Evolutionary conservation across 345 rosid genomes (phyloP), one percentile per base, ranked within the genome.

Genomic region (Hibiscus trionum): DNA sequence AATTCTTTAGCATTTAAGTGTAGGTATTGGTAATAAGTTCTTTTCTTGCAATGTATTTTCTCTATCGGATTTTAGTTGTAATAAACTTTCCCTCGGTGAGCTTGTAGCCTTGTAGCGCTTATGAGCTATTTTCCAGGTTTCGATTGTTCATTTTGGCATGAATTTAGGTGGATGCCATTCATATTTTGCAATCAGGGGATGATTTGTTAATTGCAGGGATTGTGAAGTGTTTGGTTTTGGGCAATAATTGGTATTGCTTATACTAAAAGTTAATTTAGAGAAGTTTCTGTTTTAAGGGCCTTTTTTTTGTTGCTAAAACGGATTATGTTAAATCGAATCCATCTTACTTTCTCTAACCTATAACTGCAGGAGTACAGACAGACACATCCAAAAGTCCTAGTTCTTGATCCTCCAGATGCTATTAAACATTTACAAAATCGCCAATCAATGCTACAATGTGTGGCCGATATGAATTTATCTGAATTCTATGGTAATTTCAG

Each of bases 391-490:
- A 91, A 86, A 80, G 96, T 90, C 75, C 84, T 91, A 47, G 92
- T 90, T 78, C 96, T 90, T 62, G 92, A 90, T 80, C 96, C 96
- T 59, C 92, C 90, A 19, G 90, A 86, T 84, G 92, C 90, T 26
- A 88, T 88, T 77, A 89, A 86, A 66, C 92, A 87, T 83, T 71
- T 90, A 47, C 89, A 76, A 66, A 86, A 85, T 76, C 96, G 90
- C 68, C 91, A 90, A 69, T 90, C 87, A 21, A 90, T 90, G 96
- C 90, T 88, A 29, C 92, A 87, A 78, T 87, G 88, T 75, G 96
- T 90, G 58, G 96, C 90, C 70, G 88, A 87, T 59, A 86, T 90
- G 92, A 88, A 85, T 61, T 85, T 90, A 80, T 84, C 80, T 57
- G 80, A 67, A 62, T 65, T 82, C 21, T 81, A 80, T 71, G 90